Percentiles rank a stretch among this genome's conserved stretches.
These are phyloP conservation scores for Areca catechu DNA, from an alignment of 176 grass and related monocot genomes.

Conservation along the genomic window DNA sequence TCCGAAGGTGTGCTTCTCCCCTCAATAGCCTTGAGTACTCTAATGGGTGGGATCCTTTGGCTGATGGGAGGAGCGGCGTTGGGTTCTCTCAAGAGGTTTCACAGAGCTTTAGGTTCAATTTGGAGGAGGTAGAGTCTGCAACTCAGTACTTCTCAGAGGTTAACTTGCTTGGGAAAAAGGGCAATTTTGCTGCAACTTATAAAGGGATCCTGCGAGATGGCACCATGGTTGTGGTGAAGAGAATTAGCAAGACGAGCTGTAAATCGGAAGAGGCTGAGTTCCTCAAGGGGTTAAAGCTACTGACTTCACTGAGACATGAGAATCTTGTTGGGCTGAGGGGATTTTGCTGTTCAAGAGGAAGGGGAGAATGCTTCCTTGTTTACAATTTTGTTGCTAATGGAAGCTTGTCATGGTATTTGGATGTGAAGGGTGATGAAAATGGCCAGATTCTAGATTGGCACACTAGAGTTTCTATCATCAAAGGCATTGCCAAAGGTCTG, in stretches of 20 bases:
- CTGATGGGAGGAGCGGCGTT: conserved; percentile 31
- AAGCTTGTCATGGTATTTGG: conserved; percentile 57
- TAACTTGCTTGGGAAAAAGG: conserved; percentile 56
- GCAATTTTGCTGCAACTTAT: conserved; percentile 39
- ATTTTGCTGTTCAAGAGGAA: conserved; percentile 79
- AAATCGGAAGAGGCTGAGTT: conserved; percentile 79
- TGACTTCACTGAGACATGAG: conserved; percentile 56
- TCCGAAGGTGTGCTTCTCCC: conserved; percentile 47
- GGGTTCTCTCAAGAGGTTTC: conserved; percentile 42
- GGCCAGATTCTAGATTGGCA: conserved; percentile 52
- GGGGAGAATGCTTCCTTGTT: conserved; percentile 86
- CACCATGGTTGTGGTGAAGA: conserved; percentile 56
- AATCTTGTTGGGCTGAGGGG: conserved; percentile 62
- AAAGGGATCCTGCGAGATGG: conserved; percentile 72
- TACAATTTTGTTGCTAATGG: conserved; percentile 85
- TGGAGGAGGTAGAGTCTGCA: conserved; percentile 88
- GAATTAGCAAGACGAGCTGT: conserved; percentile 79
- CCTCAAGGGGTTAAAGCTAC: conserved; percentile 51
- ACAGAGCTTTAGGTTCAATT: conserved; percentile 49
- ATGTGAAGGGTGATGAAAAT: conserved; percentile 20
- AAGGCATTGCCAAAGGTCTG: conserved; percentile 84
- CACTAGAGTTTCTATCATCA: conserved; percentile 76
- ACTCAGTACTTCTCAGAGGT: conserved; percentile 89
- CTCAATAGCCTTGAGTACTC: conserved; percentile 90
- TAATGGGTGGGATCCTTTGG: conserved; percentile 75